Percentiles rank a stretch among this genome's conserved stretches.
Evolutionary conservation across 106 monocot genomes (phyloP).

Genomic region (Triglochin maritima): DNA sequence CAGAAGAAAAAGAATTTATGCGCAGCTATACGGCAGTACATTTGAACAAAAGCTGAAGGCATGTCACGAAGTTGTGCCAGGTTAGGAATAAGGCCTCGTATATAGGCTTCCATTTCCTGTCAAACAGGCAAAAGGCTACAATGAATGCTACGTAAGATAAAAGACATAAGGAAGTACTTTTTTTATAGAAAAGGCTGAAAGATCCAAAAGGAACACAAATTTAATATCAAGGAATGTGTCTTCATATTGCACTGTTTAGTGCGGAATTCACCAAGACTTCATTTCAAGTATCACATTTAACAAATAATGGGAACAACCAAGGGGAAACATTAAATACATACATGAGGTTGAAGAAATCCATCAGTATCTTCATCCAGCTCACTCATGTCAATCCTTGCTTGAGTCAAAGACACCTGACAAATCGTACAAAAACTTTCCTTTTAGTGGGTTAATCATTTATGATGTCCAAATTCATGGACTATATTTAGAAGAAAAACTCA

Average conservation of each 20-base stretch:
- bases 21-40: conserved; percentile 98
- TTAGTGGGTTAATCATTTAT: too few relatives aligned
- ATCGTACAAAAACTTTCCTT: background rate
- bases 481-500: too few relatives aligned
- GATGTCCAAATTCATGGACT: too few relatives aligned
- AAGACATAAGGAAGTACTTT: too few relatives aligned
- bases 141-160: background rate
- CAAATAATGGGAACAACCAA: background rate
- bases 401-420: conserved; percentile 89
- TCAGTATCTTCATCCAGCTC: conserved; percentile 99
- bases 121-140: conserved; percentile 1
- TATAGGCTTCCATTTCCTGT: conserved; percentile 99
- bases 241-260: too few relatives aligned
- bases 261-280: background rate
- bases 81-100: conserved; percentile 97
- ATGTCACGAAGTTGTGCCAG: conserved; percentile 93
- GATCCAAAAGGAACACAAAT: too few relatives aligned
- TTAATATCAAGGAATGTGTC: too few relatives aligned
- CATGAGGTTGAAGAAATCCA: conserved; percentile 95
- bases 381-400: conserved; percentile 99
- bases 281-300: background rate
- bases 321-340: conserved; percentile 13
- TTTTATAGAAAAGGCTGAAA: background rate
- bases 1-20: conserved; percentile 99
- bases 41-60: conserved; percentile 91